phyloP scores from a whole-genome alignment of 106 monocot species.

The Xerophyta viscosa region DNA sequence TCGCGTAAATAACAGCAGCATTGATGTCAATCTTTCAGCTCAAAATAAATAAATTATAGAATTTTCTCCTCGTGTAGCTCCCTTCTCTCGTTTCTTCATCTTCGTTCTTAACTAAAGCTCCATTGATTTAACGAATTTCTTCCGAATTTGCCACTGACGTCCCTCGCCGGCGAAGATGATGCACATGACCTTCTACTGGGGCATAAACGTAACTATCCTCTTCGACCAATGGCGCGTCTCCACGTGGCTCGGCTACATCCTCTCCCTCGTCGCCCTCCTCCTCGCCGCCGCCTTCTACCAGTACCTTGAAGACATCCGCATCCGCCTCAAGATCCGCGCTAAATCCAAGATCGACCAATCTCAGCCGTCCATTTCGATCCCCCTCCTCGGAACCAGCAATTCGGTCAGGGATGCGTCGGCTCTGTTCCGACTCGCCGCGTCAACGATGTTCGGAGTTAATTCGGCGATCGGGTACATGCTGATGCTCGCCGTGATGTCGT shows the following conservation, averaged over 20 bases:
- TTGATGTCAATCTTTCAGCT: no score
- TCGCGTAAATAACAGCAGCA: no score
- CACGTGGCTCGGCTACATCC: conserved; percentile 55
- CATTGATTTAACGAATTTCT: no score
- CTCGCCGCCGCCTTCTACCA: conserved; percentile 77
- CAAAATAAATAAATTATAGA: no score
- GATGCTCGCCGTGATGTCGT: conserved; percentile 98
- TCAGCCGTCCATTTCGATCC: conserved; percentile 13
- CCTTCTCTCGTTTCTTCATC: no score
- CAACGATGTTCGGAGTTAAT: conserved; percentile 62
- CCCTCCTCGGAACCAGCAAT: neutral
- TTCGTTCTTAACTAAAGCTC: no score
- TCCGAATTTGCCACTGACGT: no score
- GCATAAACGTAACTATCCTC: conserved; percentile 70
- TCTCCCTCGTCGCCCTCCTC: conserved; percentile 67
- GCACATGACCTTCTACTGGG: conserved; percentile 99
- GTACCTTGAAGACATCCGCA: conserved; percentile 62
- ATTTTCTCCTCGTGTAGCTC: no score
- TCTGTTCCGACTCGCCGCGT: conserved; percentile 9
- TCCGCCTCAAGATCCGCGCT: conserved; percentile 49
- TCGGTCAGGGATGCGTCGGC: neutral
- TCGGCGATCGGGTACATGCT: conserved; percentile 81
- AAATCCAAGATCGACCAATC: conserved; percentile 8
- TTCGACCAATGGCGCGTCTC: conserved; percentile 67
- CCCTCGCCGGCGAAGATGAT: conserved; percentile 84